Conservation (phyloP, 2,329 filamentous ascomycete species). For the Aureobasidium sp. region DNA sequence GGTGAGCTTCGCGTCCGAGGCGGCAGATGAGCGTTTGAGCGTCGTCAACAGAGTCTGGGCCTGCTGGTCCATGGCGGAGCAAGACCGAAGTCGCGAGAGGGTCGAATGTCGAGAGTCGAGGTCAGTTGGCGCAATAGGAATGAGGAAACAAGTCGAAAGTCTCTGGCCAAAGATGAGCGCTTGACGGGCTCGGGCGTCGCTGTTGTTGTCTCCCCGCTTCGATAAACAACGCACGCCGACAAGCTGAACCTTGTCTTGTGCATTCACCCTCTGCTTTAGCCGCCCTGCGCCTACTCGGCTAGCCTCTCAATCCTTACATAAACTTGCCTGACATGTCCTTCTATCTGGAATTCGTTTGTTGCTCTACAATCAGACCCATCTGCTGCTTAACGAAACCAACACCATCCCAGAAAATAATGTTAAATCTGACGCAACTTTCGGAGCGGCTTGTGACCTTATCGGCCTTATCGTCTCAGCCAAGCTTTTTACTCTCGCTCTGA, state of each 20-base stretch:
- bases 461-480: not conserved
- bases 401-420: not conserved
- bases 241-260: not conserved
- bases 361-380: not conserved
- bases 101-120: not conserved
- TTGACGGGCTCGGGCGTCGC: not conserved
- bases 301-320: not conserved
- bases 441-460: not conserved
- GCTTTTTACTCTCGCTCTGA: not conserved
- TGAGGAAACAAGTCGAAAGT: not conserved
- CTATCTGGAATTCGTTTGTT: no score
- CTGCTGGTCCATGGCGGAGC: constrained; percentile 46
- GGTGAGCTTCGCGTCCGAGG: constrained; percentile 60
- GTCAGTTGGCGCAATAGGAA: not conserved
- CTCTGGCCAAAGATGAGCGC: not conserved
- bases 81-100: not conserved
- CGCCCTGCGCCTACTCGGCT: not conserved
- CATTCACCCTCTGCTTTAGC: constrained; percentile 9
- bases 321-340: not conserved
- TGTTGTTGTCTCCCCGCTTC: constrained; percentile 7
- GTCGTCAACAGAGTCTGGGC: constrained; percentile 44
- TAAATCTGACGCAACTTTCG: not conserved
- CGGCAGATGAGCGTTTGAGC: constrained; percentile 54
- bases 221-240: constrained; percentile 6
- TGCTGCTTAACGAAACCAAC: not conserved